A percentile compares a stretch with the other conserved stretches of the same genome.
phyloP scores from a whole-genome alignment of 1,284 basidiomycete genomes.

The Tylopilus orsonianus region DNA sequence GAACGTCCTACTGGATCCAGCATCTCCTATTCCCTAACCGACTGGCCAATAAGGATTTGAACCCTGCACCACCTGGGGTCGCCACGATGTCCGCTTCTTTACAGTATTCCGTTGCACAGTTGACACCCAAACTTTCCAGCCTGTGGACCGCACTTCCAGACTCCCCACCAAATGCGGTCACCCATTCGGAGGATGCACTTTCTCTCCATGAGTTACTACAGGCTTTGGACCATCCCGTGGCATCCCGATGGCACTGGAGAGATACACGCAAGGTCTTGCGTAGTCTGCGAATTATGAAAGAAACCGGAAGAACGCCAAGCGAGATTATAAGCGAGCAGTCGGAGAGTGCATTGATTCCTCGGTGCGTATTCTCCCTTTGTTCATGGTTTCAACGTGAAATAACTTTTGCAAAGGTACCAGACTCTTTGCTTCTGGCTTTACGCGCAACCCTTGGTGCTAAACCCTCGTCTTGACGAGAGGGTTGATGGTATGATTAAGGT shows the following conservation, averaged over 20 bases:
- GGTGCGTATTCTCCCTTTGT: slow-evolving; percentile 37
- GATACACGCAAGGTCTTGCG: slow-evolving; percentile 90
- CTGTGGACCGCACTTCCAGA: slow-evolving; percentile 57
- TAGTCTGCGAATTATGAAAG: slow-evolving; percentile 78
- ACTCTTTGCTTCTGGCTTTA: slow-evolving; percentile 94
- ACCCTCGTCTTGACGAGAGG: slow-evolving; percentile 71
- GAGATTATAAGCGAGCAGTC: slow-evolving; percentile 71
- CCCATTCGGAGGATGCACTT: slow-evolving; percentile 55
- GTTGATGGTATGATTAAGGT: slow-evolving; percentile 92
- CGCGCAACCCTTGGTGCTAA: slow-evolving; percentile 66
- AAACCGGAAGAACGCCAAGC: slow-evolving; percentile 67
- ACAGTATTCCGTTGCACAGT: slow-evolving; percentile 37
- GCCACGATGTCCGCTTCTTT: slow-evolving; percentile 28
- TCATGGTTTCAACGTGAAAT: not conserved
- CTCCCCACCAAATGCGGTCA: slow-evolving; percentile 49
- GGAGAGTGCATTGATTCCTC: slow-evolving; percentile 42
- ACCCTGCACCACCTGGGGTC: not conserved
- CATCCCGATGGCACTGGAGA: slow-evolving; percentile 91
- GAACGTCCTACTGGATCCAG: slow-evolving; percentile 97
- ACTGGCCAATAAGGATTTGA: slow-evolving; percentile 39
- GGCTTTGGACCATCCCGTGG: slow-evolving; percentile 74
- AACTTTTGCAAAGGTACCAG: slow-evolving; percentile 56
- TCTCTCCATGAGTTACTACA: slow-evolving; percentile 68
- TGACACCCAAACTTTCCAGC: slow-evolving; percentile 48
- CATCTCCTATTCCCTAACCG: slow-evolving; percentile 84